These are phyloP conservation scores for Hypoxylon sp. DNA, from an alignment of 2,329 filamentous ascomycete genomes.

Conservation along the genomic window DNA sequence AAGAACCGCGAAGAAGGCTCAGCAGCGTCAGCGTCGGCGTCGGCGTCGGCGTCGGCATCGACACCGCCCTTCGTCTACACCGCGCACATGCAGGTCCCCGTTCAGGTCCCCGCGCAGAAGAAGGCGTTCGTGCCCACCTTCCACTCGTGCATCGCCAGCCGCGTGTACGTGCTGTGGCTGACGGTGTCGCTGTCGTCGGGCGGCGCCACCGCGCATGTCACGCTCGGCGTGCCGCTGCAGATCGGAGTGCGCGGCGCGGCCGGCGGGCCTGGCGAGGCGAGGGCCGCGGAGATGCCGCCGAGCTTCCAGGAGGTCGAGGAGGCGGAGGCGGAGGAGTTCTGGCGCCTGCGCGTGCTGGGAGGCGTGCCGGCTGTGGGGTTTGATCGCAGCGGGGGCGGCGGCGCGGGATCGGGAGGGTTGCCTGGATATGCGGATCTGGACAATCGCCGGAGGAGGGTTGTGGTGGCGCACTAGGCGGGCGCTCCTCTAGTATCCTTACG, in stretches of 20 bases:
- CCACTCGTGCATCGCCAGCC: slow-evolving; percentile 67
- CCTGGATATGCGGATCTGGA: slow-evolving; percentile 50
- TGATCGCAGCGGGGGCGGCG: slow-evolving; percentile 39
- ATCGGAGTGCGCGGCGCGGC: slow-evolving; percentile 56
- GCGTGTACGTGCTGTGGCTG: slow-evolving; percentile 65
- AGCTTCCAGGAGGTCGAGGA: slow-evolving; percentile 51
- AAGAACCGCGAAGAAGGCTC: slow-evolving; percentile 32
- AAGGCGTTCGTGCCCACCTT: slow-evolving; percentile 68
- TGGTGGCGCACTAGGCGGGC: slow-evolving; percentile 25
- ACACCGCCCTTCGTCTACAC: slow-evolving; percentile 55
- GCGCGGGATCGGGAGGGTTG: slow-evolving; percentile 46
- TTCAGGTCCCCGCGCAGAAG: slow-evolving; percentile 60
- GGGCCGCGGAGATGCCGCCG: slow-evolving; percentile 45
- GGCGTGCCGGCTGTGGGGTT: slow-evolving; percentile 51
- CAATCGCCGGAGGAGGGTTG: slow-evolving; percentile 9
- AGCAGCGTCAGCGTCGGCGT: no score
- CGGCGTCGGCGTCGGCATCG: no score
- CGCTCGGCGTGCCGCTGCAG: slow-evolving; percentile 63
- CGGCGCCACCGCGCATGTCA: slow-evolving; percentile 57
- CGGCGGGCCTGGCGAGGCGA: background rate
- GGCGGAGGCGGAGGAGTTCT: slow-evolving; percentile 57
- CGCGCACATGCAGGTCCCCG: slow-evolving; percentile 60
- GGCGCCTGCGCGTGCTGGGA: slow-evolving; percentile 57
- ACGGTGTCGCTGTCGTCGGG: slow-evolving; percentile 56
- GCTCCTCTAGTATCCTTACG: background rate